Percentiles rank a stretch among this genome's conserved stretches.
Conservation (phyloP, 169 alveolate species). For the Babesia bovis region DNA sequence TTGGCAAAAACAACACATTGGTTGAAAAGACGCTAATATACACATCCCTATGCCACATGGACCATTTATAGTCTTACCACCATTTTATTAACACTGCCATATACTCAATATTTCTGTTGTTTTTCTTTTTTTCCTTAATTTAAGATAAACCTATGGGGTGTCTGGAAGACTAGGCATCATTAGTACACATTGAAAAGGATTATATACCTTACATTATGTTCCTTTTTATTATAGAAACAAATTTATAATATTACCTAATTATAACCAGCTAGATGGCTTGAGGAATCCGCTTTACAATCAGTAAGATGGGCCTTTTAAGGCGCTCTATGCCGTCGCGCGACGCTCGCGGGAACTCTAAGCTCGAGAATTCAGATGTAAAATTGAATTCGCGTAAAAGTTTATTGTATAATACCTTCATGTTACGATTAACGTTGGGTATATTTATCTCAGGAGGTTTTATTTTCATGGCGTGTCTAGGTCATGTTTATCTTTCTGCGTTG, state of each 20-base stretch:
- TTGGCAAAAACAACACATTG: no score
- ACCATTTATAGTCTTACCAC: no score
- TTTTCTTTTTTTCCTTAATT: no score
- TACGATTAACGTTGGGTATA: conserved; percentile 20
- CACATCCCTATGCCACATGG: no score
- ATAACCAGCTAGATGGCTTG: no score
- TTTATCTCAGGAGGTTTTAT: conserved; percentile 9
- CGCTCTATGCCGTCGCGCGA: conserved; percentile 12
- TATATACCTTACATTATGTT: no score
- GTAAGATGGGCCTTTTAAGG: conserved; percentile 1
- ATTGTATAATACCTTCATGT: background rate
- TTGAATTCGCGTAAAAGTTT: background rate
- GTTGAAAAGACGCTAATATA: no score
- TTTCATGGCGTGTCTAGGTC: conserved; percentile 46
- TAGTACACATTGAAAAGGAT: no score
- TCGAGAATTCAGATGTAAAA: background rate
- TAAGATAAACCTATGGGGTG: background rate
- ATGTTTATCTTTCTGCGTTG: conserved; percentile 27
- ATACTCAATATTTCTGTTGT: no score
- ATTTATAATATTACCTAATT: no score
- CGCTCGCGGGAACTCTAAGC: conserved; percentile 13
- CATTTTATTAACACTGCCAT: no score
- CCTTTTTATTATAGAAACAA: no score
- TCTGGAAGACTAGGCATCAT: background rate
- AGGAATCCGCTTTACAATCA: background rate